phyloP scores from a whole-genome alignment of 2,329 filamentous ascomycete species.

The Aspergillus tanneri region DNA sequence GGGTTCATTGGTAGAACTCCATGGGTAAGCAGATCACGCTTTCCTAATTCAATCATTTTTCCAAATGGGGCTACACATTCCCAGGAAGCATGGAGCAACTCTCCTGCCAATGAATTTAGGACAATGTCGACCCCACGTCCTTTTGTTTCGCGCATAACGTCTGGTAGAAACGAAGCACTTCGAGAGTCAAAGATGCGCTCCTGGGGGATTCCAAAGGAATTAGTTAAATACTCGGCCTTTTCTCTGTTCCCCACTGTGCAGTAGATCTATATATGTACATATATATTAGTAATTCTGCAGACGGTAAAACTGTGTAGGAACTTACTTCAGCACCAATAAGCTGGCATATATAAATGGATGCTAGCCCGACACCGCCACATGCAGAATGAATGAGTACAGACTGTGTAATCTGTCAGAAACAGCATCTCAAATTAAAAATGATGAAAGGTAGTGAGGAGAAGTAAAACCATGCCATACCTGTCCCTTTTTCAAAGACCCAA shows the following conservation, averaged over 20 bases:
- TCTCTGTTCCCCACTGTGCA: conserved; percentile 17
- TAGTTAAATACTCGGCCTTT: conserved; percentile 20
- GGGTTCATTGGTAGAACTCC: conserved; percentile 13
- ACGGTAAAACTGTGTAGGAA: neutral
- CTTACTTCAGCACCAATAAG: conserved; percentile 18
- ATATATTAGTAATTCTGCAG: neutral
- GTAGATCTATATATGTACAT: conserved; percentile 10
- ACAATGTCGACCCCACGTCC: conserved; percentile 25
- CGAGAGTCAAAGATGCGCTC: conserved; percentile 24
- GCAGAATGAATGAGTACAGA: conserved; percentile 26
- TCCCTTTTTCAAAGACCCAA: conserved; percentile 22
- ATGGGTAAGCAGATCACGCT: conserved; percentile 21
- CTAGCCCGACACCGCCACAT: conserved; percentile 24
- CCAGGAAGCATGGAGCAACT: conserved; percentile 27
- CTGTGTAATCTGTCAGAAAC: conserved; percentile 3
- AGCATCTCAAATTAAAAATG: neutral
- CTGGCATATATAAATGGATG: conserved; percentile 22
- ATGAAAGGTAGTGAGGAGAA: no score
- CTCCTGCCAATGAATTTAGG: conserved; percentile 24
- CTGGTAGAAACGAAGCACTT: conserved; percentile 11
- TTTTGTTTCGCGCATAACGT: conserved; percentile 11
- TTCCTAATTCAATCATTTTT: conserved; percentile 25
- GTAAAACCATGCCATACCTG: no score
- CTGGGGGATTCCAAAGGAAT: conserved; percentile 16
- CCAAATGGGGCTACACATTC: conserved; percentile 28